Conservation (phyloP, 148 eudicot genomes). For the Camellia lanceoleosa region DNA sequence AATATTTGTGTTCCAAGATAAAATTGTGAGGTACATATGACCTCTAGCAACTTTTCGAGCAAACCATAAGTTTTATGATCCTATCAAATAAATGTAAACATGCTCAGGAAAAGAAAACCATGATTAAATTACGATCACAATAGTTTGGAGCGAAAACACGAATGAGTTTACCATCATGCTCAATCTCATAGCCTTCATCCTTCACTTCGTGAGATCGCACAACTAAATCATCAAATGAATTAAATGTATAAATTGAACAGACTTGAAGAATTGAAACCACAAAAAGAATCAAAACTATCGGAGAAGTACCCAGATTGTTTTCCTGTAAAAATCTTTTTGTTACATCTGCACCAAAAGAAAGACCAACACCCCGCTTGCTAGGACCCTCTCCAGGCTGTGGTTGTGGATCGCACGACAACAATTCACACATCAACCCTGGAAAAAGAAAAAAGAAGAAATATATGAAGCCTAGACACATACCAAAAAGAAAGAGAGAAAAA, state of each 20-base stretch:
- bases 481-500: too few relatives aligned
- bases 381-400: constrained; percentile 96
- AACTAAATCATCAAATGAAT: constrained; percentile 50
- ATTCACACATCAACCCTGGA: constrained; percentile 96
- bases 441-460: not conserved
- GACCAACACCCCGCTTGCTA: constrained; percentile 99
- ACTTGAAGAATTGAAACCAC: constrained; percentile 5
- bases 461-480: not conserved
- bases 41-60: not conserved
- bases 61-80: not conserved
- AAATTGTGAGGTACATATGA: constrained; percentile 2
- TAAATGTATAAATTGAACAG: not conserved
- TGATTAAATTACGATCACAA: constrained; percentile 69
- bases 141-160: constrained; percentile 99
- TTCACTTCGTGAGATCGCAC: constrained; percentile 98
- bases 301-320: constrained; percentile 66
- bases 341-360: constrained; percentile 91
- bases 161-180: constrained; percentile 94
- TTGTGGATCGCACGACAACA: constrained; percentile 99
- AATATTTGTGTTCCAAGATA: not conserved
- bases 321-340: constrained; percentile 88
- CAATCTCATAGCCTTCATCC: constrained; percentile 98
- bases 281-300: not conserved
- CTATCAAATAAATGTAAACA: not conserved
- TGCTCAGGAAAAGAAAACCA: not conserved